Conservation (phyloP, 345 rosid genomes). For the Corchorus capsularis region DNA sequence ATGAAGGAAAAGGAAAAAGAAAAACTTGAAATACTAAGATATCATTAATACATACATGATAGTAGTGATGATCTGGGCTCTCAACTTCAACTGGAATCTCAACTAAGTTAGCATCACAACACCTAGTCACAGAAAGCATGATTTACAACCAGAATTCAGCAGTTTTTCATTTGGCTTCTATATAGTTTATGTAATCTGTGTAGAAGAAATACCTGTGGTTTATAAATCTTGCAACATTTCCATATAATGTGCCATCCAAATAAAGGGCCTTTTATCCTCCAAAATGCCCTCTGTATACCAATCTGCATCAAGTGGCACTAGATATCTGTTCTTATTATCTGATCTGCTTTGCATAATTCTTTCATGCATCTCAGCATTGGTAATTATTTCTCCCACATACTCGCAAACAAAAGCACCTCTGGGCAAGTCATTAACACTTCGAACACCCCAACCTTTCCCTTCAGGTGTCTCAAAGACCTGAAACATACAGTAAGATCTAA, state of each 20-base stretch:
- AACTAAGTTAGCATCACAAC: slow-evolving; percentile 52
- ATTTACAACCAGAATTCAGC: background rate
- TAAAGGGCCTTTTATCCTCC: slow-evolving; percentile 56
- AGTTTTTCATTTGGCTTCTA: too few relatives aligned
- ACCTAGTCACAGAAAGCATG: slow-evolving; percentile 33
- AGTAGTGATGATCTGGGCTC: slow-evolving; percentile 63
- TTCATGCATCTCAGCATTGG: slow-evolving; percentile 45
- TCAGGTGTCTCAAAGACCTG: slow-evolving; percentile 44
- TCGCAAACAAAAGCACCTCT: slow-evolving; percentile 66
- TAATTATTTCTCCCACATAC: slow-evolving; percentile 57
- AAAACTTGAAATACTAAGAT: too few relatives aligned
- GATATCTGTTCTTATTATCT: slow-evolving; percentile 41
- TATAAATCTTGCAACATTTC: slow-evolving; percentile 59
- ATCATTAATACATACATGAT: slow-evolving; percentile 44
- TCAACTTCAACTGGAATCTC: slow-evolving; percentile 62
- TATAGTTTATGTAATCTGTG: background rate
- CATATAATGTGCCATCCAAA: slow-evolving; percentile 50
- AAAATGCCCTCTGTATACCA: slow-evolving; percentile 51
- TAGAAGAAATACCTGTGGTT: slow-evolving; percentile 50
- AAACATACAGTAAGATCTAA: too few relatives aligned
- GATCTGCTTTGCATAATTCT: slow-evolving; percentile 39
- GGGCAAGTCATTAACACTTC: slow-evolving; percentile 39
- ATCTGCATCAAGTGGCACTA: slow-evolving; percentile 60
- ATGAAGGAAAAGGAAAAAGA: too few relatives aligned
- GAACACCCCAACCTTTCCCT: slow-evolving; percentile 61